These are phyloP conservation scores for Dactylonectria estremocensis DNA, from an alignment of 2,329 filamentous ascomycete species.

Conservation along the genomic window DNA sequence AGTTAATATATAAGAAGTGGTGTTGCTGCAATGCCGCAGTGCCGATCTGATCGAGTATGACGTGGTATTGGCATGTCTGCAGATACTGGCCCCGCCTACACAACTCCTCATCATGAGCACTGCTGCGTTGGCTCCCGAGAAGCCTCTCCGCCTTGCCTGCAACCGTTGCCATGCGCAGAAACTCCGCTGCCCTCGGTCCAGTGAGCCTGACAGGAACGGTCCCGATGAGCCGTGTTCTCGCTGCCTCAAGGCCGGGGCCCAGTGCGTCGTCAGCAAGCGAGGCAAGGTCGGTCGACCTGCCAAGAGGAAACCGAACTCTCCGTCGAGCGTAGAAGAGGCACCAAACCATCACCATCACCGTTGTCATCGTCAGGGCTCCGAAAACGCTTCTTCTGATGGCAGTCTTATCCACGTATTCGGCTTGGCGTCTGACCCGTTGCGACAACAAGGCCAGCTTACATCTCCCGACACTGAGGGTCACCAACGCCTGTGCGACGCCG, in stretches of 20 bases:
- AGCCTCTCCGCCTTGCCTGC: constrained; percentile 33
- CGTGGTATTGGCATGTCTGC: no score
- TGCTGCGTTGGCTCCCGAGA: constrained; percentile 22
- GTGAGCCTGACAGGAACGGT: constrained; percentile 28
- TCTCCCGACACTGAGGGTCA: constrained; percentile 14
- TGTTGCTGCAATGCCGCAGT: background rate
- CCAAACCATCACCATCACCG: constrained; percentile 2
- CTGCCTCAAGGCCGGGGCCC: constrained; percentile 36
- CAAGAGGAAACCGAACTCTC: constrained; percentile 27
- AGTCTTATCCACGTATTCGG: constrained; percentile 21
- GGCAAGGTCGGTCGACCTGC: constrained; percentile 37
- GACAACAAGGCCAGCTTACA: constrained; percentile 12
- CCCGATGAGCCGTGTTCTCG: constrained; percentile 35
- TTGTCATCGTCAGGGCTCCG: no score
- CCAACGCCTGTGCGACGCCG: background rate
- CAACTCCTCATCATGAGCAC: no score
- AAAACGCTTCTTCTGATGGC: constrained; percentile 14
- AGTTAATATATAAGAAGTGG: background rate
- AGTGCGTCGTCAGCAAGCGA: constrained; percentile 34
- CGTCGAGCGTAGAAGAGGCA: constrained; percentile 10
- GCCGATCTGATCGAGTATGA: background rate
- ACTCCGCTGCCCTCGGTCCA: constrained; percentile 27
- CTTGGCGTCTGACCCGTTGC: constrained; percentile 9
- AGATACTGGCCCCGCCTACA: no score
- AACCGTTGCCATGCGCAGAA: constrained; percentile 33